Evolutionary conservation across 169 alveolate genomes (phyloP).

Genomic region (Cryptosporidium felis): DNA sequence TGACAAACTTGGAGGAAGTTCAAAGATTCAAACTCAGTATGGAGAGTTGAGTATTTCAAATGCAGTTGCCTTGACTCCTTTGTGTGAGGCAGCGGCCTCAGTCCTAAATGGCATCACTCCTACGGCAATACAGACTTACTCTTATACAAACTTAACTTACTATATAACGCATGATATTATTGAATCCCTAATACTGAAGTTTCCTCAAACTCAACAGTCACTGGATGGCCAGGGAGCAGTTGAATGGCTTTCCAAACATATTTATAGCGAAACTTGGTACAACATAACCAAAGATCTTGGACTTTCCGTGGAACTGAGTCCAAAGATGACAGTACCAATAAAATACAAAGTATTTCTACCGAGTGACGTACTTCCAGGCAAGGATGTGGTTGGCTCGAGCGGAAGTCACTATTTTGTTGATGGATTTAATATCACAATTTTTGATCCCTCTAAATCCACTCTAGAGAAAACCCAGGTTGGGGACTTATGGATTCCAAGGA

Average conservation of each 20-base stretch:
- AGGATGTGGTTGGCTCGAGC: constrained; percentile 23
- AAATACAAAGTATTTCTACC: constrained; percentile 49
- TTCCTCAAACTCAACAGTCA: constrained; percentile 14
- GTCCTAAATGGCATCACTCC: constrained; percentile 34
- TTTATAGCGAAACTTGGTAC: constrained; percentile 62
- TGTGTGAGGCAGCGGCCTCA: constrained; percentile 28
- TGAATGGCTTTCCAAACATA: constrained; percentile 55
- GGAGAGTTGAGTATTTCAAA: constrained; percentile 31
- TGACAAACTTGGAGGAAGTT: not conserved
- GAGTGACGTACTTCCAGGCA: constrained; percentile 35
- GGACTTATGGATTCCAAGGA: constrained; percentile 33
- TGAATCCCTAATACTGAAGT: not conserved
- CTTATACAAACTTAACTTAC: constrained; percentile 60
- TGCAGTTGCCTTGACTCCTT: constrained; percentile 20
- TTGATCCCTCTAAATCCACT: not conserved
- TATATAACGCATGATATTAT: constrained; percentile 49
- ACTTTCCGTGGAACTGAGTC: not conserved
- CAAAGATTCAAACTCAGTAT: constrained; percentile 37
- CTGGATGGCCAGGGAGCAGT: not conserved
- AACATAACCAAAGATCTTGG: constrained; percentile 20
- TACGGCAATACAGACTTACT: constrained; percentile 34
- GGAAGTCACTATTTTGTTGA: constrained; percentile 47
- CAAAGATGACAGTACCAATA: constrained; percentile 37
- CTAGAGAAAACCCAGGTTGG: not conserved
- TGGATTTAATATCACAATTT: constrained; percentile 36